These are phyloP conservation scores for Sugiyamaella novakii DNA, from an alignment of 1,139 yeast genomes.

Conservation along the genomic window DNA sequence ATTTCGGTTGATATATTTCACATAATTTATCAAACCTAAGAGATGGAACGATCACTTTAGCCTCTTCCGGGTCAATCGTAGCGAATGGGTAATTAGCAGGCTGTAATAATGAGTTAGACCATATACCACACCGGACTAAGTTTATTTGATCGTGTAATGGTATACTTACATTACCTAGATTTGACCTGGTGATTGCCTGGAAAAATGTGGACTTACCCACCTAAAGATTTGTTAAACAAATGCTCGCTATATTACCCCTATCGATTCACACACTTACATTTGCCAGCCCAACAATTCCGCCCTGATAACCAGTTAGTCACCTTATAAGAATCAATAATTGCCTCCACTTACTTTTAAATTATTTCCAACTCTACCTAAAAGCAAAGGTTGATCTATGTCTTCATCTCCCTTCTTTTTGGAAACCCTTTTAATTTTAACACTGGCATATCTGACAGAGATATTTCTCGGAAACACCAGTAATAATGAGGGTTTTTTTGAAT, in stretches of 20 bases:
- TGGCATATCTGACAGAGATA: constrained; percentile 1
- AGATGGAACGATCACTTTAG: constrained; percentile 90
- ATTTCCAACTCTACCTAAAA: constrained; percentile 40
- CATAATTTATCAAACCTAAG: constrained; percentile 74
- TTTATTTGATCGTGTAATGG: background rate
- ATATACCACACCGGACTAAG: no score
- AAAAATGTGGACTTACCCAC: constrained; percentile 83
- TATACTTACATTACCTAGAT: constrained; percentile 64
- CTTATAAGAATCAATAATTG: background rate
- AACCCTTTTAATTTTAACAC: constrained; percentile 9
- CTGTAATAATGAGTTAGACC: no score
- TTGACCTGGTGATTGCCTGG: constrained; percentile 73
- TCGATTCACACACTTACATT: constrained; percentile 44
- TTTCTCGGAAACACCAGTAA: background rate
- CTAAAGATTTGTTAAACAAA: constrained; percentile 12
- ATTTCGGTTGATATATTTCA: constrained; percentile 70
- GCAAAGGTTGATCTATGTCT: constrained; percentile 4
- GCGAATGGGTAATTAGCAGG: constrained; percentile 98
- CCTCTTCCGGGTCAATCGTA: constrained; percentile 97
- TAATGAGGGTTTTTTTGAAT: background rate
- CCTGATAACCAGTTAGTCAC: constrained; percentile 20
- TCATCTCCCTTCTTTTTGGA: constrained; percentile 13
- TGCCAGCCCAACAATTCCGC: constrained; percentile 92
- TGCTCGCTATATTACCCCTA: background rate
- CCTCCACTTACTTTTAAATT: constrained; percentile 70